Base-by-base conservation (phyloP, 2,329 filamentous ascomycete genomes). In the Talaromyces rugulosus region DNA sequence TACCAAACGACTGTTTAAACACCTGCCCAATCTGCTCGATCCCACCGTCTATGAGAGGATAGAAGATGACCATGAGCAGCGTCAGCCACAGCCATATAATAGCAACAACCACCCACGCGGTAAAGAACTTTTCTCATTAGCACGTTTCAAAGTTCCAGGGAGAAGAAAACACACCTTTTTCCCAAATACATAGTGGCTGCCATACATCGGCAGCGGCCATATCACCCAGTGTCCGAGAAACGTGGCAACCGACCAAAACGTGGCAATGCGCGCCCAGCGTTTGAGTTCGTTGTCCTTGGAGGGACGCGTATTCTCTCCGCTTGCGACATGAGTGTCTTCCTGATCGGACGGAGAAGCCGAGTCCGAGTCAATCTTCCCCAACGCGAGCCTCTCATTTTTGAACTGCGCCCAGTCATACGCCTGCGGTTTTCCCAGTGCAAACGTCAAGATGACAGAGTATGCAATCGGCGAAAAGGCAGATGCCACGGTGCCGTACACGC, bases 141-240 rank as follows among this genome's bases (percentile, higher is more conserved):
- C 31, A 31, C 30, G 14, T 42, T 42, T 14, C 5, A 4, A n/a
- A 30, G 1, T 40, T n/a, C n/a, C 23, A 36, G 12, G 4, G 6
- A 34, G 23, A 36, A 3, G n/a, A 54, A 59, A 23, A 67, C 69
- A 56, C 65, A 76, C 75, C 62, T 69, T 70, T 60, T 80, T 78
- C 1, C 73, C 72, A 64, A 83, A 84, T 0, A 83, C 70, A 60
- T 83, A 83, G 8, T 77, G 75, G 0, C 80, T 76, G 0, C 77
- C 82, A 65, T 84, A 84, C 81, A 84, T 85, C 0, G 82, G 82
- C 52, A 84, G 70, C 0, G 82, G 82, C 81, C 82, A 85, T 2
- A 84, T 62, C 1, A 84, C 80, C 81, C 80, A 83, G 58, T 83
- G 81, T 0, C 82, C 82, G 0, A 83, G 60, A 58, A 84, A 83